Percentiles rank a stretch among this genome's conserved stretches.
Evolutionary conservation across 805 yeast genomes (phyloP).

Genomic region (Candida nanaspora): DNA sequence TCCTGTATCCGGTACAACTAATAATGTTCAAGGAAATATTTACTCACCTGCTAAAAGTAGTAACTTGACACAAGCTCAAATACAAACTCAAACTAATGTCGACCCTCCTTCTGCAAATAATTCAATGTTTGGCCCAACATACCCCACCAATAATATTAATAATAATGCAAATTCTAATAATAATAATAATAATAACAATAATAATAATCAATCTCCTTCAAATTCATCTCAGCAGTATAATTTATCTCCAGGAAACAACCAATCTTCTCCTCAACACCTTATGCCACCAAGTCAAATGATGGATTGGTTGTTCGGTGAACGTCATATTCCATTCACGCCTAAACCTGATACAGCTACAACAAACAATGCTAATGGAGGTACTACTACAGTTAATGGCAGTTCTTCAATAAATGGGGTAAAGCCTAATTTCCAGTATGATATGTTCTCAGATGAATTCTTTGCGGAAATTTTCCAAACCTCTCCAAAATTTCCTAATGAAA

Average conservation of each 20-base stretch:
- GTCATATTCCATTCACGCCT: constrained; percentile 1
- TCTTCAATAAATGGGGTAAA: background rate
- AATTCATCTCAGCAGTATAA: background rate
- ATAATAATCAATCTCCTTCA: background rate
- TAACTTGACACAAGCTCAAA: no score
- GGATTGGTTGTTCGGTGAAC: constrained; percentile 22
- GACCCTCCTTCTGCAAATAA: background rate
- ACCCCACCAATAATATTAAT: background rate
- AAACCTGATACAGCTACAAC: no score
- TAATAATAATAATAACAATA: background rate
- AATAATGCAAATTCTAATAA: background rate
- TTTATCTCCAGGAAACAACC: background rate
- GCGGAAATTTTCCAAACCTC: constrained; percentile 2
- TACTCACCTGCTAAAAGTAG: no score
- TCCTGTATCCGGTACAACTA: no score
- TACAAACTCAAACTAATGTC: no score
- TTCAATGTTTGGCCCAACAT: background rate
- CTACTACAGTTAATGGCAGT: background rate
- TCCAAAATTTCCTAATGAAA: constrained; percentile 2
- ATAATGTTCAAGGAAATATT: no score
- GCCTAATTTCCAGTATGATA: background rate
- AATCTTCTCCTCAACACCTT: constrained; percentile 5
- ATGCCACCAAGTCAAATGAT: constrained; percentile 25
- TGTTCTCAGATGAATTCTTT: constrained; percentile 2
- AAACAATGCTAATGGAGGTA: background rate